Conservation (phyloP, 768 basidiomycete genomes). For the Polyporus arcularius region DNA sequence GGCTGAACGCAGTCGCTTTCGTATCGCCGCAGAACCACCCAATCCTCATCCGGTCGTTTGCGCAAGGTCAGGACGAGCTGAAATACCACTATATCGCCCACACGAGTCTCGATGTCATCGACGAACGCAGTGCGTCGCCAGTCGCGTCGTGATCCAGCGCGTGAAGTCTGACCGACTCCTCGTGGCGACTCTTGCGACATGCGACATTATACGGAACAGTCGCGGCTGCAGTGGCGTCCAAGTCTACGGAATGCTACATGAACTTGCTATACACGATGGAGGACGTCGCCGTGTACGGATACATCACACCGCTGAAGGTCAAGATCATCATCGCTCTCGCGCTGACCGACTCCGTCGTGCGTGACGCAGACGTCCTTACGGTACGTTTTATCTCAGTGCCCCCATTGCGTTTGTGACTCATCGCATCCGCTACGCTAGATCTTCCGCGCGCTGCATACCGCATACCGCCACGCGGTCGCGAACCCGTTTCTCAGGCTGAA, state of each 20-base stretch:
- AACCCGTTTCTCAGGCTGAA: conserved; percentile 85
- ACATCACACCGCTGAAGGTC: conserved; percentile 83
- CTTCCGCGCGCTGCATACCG: conserved; percentile 88
- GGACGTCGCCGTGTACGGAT: conserved; percentile 91
- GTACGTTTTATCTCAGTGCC: conserved; percentile 43
- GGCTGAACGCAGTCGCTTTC: conserved; percentile 81
- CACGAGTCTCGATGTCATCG: conserved; percentile 87
- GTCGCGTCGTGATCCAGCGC: conserved; percentile 7
- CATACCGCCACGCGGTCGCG: conserved; percentile 79
- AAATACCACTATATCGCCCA: conserved; percentile 94
- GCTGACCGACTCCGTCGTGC: conserved; percentile 77
- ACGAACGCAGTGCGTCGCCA: conserved; percentile 75
- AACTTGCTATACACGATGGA: conserved; percentile 90
- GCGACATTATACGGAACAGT: conserved; percentile 12
- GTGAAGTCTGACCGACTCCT: conserved; percentile 16
- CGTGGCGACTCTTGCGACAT: conserved; percentile 18
- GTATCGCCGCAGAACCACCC: conserved; percentile 83
- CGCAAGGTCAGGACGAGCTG: conserved; percentile 58
- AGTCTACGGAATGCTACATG: conserved; percentile 77
- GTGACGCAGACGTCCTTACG: conserved; percentile 75
- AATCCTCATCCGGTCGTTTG: conserved; percentile 76
- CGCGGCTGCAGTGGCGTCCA: conserved; percentile 45
- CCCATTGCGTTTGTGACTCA: neutral
- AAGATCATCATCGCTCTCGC: conserved; percentile 85
- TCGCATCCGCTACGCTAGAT: conserved; percentile 47